These are phyloP conservation scores for Fusarium xylarioides DNA, from an alignment of 2,329 filamentous ascomycete genomes.

Conservation along the genomic window DNA sequence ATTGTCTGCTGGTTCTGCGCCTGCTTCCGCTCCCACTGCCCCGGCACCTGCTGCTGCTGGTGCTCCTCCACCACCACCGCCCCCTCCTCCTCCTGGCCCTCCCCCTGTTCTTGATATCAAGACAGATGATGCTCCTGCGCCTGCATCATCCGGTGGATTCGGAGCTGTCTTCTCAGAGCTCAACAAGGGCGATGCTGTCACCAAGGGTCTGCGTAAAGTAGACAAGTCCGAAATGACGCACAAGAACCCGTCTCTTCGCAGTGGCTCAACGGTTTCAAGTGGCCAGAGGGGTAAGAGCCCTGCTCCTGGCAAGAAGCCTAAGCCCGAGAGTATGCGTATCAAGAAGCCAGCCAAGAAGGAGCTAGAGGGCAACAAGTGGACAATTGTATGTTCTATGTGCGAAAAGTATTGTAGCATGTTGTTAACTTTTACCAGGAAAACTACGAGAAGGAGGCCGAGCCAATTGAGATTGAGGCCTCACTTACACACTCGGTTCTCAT, in stretches of 20 bases:
- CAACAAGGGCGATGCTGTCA: constrained; percentile 89
- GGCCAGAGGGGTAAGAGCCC: constrained; percentile 79
- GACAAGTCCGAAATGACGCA: constrained; percentile 97
- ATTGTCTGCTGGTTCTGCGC: constrained; percentile 51
- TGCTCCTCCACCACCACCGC: constrained; percentile 65
- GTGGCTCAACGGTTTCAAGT: constrained; percentile 74
- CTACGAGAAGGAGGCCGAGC: constrained; percentile 77
- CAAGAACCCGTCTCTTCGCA: constrained; percentile 90
- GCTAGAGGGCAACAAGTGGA: constrained; percentile 92
- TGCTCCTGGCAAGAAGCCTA: constrained; percentile 86
- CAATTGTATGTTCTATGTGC: constrained; percentile 66
- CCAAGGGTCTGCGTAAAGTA: constrained; percentile 88
- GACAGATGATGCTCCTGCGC: constrained; percentile 47
- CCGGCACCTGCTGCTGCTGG: constrained; percentile 60
- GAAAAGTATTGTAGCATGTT: background rate
- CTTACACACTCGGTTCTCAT: constrained; percentile 92
- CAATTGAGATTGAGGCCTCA: constrained; percentile 82
- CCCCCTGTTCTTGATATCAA: constrained; percentile 72
- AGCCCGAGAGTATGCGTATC: constrained; percentile 83
- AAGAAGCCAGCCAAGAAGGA: constrained; percentile 85
- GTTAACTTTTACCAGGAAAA: constrained; percentile 71
- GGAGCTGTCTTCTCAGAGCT: constrained; percentile 91
- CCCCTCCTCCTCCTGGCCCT: constrained; percentile 67
- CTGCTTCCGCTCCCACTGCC: constrained; percentile 43
- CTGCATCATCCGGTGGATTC: constrained; percentile 72